Evolutionary conservation across 177 flowering plant species (phyloP), one percentile per base, ranked within the genome.

Genomic region (Viscum album): DNA sequence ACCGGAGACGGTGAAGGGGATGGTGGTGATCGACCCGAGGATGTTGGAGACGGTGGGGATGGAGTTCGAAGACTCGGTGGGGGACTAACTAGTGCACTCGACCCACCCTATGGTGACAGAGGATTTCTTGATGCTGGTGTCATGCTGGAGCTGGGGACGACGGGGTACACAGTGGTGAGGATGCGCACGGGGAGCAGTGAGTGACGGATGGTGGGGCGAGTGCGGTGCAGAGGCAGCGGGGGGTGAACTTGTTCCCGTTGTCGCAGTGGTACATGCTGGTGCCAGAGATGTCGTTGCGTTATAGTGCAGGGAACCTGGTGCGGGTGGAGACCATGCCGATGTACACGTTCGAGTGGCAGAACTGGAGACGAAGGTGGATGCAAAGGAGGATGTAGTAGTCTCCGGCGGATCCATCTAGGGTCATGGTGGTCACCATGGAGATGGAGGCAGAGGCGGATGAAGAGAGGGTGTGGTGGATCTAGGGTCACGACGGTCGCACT

Each of bases 161-260:
- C 97, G 1, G 99, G 99, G 4, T 95, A 95, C 75, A 50, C 81
- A 72, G 99, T 85, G 78, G 99, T 83, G 68, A 80, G 96, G 82
- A 95, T 95, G 97, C 85, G 79, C 47, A 73, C 94, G 2, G 89
- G 89, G 11, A 76, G 79, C 2, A 95, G 90, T 60, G 88, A 83
- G 73, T 84, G 99, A 82, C 84, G 83, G 82, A 86, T 90, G 68
- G 81, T 95, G 3, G 97, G 99, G 8, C 63, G 99, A 71, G 96
- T 89, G 34, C 66, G 78, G 30, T 92, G 99, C 64, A 74, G 86
- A 19, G 89, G 90, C 2, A 89, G 97, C 11, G 99, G 0, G 92
- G 99, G 99, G 99, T 92, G 52, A 97, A 95, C 71, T 92, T 96
- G 23, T 95, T 95, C 64, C 89, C 99, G 1, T 88, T 90, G 66